Evolutionary conservation across 1,284 basidiomycete genomes (phyloP), one percentile per base, ranked within the genome.

Genomic region (Puccinia triticina): DNA sequence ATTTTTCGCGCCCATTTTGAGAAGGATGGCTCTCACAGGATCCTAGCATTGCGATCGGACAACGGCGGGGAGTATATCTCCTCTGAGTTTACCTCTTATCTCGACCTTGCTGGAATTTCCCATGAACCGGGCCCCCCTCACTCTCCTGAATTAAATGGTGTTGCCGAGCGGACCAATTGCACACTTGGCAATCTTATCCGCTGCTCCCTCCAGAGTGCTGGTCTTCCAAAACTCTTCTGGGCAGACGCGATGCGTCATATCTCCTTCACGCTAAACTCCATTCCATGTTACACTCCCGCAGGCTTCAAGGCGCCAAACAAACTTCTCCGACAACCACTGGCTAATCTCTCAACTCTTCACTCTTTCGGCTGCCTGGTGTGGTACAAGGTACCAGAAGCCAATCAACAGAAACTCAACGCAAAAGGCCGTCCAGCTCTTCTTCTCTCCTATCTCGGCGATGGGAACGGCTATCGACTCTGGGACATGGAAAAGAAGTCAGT

Each of bases 1-100:
- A 57, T 82, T 2, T 89, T 85, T 84, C 85, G 87, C 55, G 84
- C 87, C 0, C 79, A 83, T 76, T 83, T 84, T 3, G 85, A 87
- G 76, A 84, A 83, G 26, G 74, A 83, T 26, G 83, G 84, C 12
- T 84, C 84, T 0, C 10, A 18, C 18, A 84, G 79, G 12, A 61
- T 61, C 3, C 59, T 61, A 21, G 32, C 59, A 8, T 46, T 74
- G 1, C 72, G 46, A 2, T 11, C 43, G 2, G 72, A 53, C 37
- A 71, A 71, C 43, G 67, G 72, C 1, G 72, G 72, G 2, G 46
- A 74, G 26, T 74, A 29, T 53, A 26, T 46, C 8, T 48, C 40
- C 10, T 53, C 5, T 10, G 46, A 23, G 5, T 26, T 74, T 11
- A 2, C 14, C 3, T 26, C 21, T 1, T 74, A n/a, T 34, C 72